Base-by-base conservation (phyloP, 1,284 basidiomycete genomes). In the Veloboletus limbatus region DNA sequence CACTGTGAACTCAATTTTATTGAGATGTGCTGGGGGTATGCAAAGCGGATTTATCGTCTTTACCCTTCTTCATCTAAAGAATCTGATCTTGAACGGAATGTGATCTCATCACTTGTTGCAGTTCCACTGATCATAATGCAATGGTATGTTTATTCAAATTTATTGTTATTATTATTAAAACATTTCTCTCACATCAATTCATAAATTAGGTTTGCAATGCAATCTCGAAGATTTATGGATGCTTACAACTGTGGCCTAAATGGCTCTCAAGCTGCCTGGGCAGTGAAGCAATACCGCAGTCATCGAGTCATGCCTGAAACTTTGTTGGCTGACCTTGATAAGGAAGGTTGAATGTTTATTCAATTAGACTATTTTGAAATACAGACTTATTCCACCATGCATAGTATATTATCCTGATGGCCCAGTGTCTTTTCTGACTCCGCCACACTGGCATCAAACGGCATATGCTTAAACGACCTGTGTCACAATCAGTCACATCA, bases 1-100 rank as follows among this genome's bases (percentile, higher is more conserved):
- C 57, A 62, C 27, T 60, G 52, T 40, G 53, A 60, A 34, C 52
- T 59, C 2, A 60, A 58, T 41, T 48, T 47, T 8, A 59, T 54
- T n/a, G 40, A 54, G 25, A 42, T 42, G 30, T 36, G 35, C 6
- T 36, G 24, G 35, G 22, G 35, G 6, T 25, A 36, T 36, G 35
- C 35, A 9, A 36, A 36, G n/a, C 8, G 8, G 2, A 25, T 36
- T 5, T 36, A 25, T 25, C 8, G 9, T 5, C 21, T 25, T 7
- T 16, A 25, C 3, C 22, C 21, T n/a, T 4, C 22, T 3, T 36
- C 22, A 16, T 36, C 35, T 7, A 25, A 24, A n/a, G 22, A 36
- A 8, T 22, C 24, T 36, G 35, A 24, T 36, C 24, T 36, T 2
- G 22, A 36, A 11, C 35, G 17, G 8, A 36, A 25, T 25, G 35